A percentile compares a stretch with the other conserved stretches of the same genome.
These are phyloP conservation scores for Biscogniauxia sp. DNA, from an alignment of 2,329 filamentous ascomycete genomes.

Conservation along the genomic window DNA sequence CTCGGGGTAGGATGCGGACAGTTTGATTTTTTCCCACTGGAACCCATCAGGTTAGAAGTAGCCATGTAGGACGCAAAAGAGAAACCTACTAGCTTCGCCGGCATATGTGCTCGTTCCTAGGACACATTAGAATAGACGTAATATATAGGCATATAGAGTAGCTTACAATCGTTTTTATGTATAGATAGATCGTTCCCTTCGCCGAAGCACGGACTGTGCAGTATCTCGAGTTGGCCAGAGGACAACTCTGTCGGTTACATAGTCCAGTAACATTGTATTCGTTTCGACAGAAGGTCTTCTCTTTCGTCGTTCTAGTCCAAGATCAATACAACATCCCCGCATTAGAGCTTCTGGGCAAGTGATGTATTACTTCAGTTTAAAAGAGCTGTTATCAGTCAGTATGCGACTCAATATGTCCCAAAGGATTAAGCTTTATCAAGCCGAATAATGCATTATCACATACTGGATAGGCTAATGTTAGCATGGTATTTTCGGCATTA, in stretches of 20 bases:
- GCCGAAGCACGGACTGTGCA: constrained; percentile 76
- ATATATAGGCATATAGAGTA: not conserved
- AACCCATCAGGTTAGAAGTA: not conserved
- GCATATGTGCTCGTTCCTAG: constrained; percentile 68
- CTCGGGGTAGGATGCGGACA: constrained; percentile 86
- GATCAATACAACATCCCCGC: constrained; percentile 30
- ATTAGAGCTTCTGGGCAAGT: not conserved
- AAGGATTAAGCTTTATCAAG: not conserved
- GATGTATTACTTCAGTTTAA: constrained; percentile 74
- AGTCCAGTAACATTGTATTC: constrained; percentile 73
- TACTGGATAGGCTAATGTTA: not conserved
- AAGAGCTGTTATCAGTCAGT: not conserved
- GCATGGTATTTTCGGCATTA: not conserved
- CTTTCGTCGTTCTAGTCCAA: constrained; percentile 67
- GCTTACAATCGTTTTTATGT: constrained; percentile 82
- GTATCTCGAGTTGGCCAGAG: constrained; percentile 44
- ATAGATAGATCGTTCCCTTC: constrained; percentile 84
- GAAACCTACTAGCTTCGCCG: constrained; percentile 64
- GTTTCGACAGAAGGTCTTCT: constrained; percentile 92
- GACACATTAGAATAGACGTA: not conserved
- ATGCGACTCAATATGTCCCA: not conserved
- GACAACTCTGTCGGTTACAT: constrained; percentile 57
- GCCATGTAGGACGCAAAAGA: not conserved
- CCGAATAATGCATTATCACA: not conserved
- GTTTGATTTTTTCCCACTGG: constrained; percentile 82